phyloP scores from a whole-genome alignment of 1,284 basidiomycete species.

The Volvariella surrecta region DNA sequence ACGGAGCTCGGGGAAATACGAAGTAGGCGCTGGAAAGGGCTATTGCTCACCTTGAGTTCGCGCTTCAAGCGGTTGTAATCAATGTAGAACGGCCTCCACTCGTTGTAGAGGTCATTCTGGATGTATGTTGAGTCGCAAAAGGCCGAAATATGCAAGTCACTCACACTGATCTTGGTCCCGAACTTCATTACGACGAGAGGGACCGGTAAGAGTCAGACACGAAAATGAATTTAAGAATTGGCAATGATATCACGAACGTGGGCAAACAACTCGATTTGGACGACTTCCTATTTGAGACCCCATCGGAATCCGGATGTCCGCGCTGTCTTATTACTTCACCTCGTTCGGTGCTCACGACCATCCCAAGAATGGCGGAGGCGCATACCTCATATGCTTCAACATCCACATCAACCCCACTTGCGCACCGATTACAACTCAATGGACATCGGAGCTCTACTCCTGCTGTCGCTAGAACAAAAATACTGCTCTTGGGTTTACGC shows the following conservation, averaged over 20 bases:
- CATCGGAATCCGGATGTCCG: too few species aligned
- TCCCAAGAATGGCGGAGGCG: conserved; percentile 15
- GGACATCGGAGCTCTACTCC: conserved; percentile 16
- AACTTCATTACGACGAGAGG: conserved; percentile 62
- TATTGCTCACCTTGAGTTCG: conserved; percentile 65
- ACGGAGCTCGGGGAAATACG: conserved; percentile 7
- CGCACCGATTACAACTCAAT: conserved; percentile 18
- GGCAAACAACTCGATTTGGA: too few species aligned
- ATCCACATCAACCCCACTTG: conserved; percentile 17
- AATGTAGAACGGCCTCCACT: conserved; percentile 88
- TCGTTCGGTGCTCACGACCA: too few species aligned
- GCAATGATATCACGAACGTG: too few species aligned
- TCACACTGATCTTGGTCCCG: conserved; percentile 78
- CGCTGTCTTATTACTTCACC: too few species aligned
- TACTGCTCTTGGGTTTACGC: conserved; percentile 73
- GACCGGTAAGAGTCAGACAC: background rate
- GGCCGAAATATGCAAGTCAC: conserved; percentile 17
- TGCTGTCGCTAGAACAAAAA: conserved; percentile 46
- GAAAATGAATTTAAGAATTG: background rate
- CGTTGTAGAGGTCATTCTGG: conserved; percentile 78
- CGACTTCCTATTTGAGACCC: too few species aligned
- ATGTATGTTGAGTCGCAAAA: background rate
- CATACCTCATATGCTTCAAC: conserved; percentile 24
- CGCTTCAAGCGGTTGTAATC: conserved; percentile 87
- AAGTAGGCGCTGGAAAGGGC: background rate